Evolutionary conservation across 139 green algal species (phyloP), one percentile per base, ranked within the genome.

Genomic region (Volvox reticuliferus): DNA sequence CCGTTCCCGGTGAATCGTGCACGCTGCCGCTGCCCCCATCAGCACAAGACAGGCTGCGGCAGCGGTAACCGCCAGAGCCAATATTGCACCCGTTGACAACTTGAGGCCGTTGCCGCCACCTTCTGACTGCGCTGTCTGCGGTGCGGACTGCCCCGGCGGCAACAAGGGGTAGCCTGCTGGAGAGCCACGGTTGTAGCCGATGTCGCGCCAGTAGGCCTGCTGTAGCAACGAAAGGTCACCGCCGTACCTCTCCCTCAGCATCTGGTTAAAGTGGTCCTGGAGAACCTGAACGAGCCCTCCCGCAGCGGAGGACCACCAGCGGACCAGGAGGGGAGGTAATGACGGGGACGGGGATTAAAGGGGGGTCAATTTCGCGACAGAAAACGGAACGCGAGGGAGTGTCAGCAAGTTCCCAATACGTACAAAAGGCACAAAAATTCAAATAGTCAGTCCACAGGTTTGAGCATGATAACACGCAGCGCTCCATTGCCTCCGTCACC

Each of bases 171-270:
- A 79, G 20, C 71, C 26, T 79, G 71, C 71, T 12, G 2, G 21
- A 17, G 62, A 69, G 62, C 62, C 62, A 19, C 19, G 62, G 62
- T 19, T 19, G 82, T 88, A 88, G 65, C 33, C 65, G 20, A 88
- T 79, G 82, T 88, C 82, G 26, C 33, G 44, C 69, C 69, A 75
- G 85, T 82, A 89, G 3, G 85, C 85, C 5, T 14, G 19, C n/a
- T 61, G 68, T 20, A 89, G 69, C 6, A 1, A 5, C 2, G 1
- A 9, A 0, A 55, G 1, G 69, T 82, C n/a, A 30, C 85, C 85
- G 5, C 44, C 85, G 85, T 82, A 89, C 37, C 50, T 19, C 1
- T 2, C 12, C 18, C 21, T 1, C 1, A 89, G 44, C 44, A 89
- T 14, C 16, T 32, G 19, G 0, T 32, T 0, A 62, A 73, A 75